A percentile compares a stretch with the other conserved stretches of the same genome.
Evolutionary conservation across 371 early-diverging fungal species (phyloP).

Genomic region (Lichtheimia ornata): DNA sequence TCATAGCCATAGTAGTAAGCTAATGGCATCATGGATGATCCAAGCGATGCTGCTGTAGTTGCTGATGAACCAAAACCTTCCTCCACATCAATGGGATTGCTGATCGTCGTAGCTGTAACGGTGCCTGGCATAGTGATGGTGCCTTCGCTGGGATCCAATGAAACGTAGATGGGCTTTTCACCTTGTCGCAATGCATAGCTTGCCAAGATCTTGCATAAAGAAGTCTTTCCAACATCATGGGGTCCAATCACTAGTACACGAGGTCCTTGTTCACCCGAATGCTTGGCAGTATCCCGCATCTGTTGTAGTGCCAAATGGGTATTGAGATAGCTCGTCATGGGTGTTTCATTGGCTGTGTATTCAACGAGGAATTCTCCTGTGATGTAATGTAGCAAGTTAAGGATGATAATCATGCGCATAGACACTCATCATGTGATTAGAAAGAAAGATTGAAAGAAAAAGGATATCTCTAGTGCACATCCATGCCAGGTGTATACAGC

Average conservation of each 20-base stretch:
- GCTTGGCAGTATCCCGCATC: conserved; percentile 60
- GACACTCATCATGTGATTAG: not conserved
- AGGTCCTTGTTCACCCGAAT: conserved; percentile 60
- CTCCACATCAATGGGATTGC: conserved; percentile 80
- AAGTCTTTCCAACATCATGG: conserved; percentile 90
- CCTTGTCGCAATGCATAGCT: conserved; percentile 84
- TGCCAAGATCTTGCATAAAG: conserved; percentile 77
- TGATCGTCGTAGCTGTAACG: conserved; percentile 75
- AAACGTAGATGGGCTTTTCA: conserved; percentile 79
- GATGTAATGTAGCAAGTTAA: conserved; percentile 43
- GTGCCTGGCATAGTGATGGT: conserved; percentile 88
- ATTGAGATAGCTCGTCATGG: conserved; percentile 89
- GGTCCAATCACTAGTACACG: conserved; percentile 89
- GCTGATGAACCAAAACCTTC: conserved; percentile 86
- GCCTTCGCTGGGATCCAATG: conserved; percentile 86
- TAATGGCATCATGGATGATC: conserved; percentile 75
- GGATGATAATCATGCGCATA: conserved; percentile 9
- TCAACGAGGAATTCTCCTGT: conserved; percentile 75
- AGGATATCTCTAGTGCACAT: conserved; percentile 71
- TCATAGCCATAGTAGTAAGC: conserved; percentile 92
- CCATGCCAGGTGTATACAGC: conserved; percentile 97
- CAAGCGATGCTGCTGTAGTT: conserved; percentile 65
- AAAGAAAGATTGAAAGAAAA: conserved; percentile 27
- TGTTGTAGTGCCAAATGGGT: conserved; percentile 88
- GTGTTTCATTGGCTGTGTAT: conserved; percentile 92